Evolutionary conservation across 257 asterid genomes (phyloP), one percentile per base, ranked within the genome.

Genomic region (Thymus quinquecostatus): DNA sequence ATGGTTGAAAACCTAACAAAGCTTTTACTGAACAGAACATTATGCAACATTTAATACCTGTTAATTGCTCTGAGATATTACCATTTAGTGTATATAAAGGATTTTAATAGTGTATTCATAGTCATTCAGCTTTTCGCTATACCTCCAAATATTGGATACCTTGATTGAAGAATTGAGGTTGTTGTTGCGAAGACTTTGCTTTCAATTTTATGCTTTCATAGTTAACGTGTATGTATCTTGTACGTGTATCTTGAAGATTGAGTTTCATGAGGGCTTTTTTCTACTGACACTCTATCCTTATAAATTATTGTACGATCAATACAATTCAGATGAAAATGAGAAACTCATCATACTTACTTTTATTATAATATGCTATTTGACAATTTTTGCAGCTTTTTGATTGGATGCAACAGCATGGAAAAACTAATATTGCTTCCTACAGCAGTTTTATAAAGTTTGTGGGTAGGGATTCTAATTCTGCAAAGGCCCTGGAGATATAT

Each of bases 351-450:
- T 21, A 49, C 9, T 56, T 53, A 45, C 21, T 59, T 57, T 34
- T 45, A 58, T 53, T 72, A 56, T 80, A 67, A 68, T 38, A 66
- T 69, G n/a, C 49, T 57, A 48, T 61, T 67, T 70, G 47, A 14
- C 70, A 29, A 63, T 64, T 60, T 48, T 78, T 82, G 90, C 96
- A 92, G 99, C 89, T 88, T 53, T 94, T 94, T 86, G 84, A 88
- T 73, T 94, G 99, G 99, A 94, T 94, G 99, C 82, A 77, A 79
- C 84, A 83, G 74, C 87, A 85, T 70, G 92, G 85, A 58, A 94
- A 87, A 83, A 88, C 84, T 53, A 94, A 89, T 85, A 45, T 71
- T 79, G 95, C 97, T 69, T 87, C 99, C 47, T 94, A 91, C 86
- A 91, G 99, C 78, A 82, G 96, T 78, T 94, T 86, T 71, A 81